phyloP scores from a whole-genome alignment of 2,329 filamentous ascomycete species.

The Diplodia seriata region DNA sequence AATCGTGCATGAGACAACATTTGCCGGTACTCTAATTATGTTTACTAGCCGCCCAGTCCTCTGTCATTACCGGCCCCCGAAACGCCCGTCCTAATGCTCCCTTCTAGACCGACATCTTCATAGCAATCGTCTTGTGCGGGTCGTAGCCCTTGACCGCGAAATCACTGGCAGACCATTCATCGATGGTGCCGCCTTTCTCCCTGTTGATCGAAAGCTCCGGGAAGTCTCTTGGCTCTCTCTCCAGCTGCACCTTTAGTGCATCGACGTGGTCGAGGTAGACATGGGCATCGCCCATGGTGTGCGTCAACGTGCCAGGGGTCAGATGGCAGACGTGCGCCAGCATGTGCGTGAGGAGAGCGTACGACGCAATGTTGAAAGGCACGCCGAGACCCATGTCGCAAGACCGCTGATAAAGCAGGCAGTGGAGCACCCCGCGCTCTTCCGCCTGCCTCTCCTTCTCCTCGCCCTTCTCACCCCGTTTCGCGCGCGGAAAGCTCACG shows the following conservation, averaged over 20 bases:
- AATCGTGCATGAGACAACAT: constrained; percentile 15
- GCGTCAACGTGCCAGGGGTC: constrained; percentile 84
- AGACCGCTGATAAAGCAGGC: constrained; percentile 88
- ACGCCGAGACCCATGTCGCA: constrained; percentile 98
- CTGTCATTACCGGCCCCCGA: neutral
- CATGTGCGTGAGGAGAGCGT: constrained; percentile 95
- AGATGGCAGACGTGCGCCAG: constrained; percentile 85
- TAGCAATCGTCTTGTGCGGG: constrained; percentile 88
- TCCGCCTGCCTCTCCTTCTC: constrained; percentile 35
- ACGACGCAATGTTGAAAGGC: constrained; percentile 96
- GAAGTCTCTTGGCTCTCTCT: constrained; percentile 80
- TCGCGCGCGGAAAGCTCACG: constrained; percentile 70
- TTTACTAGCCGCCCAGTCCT: constrained; percentile 7
- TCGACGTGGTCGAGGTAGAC: constrained; percentile 94
- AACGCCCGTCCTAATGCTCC: constrained; percentile 10
- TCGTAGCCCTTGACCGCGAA: constrained; percentile 88
- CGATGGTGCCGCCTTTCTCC: constrained; percentile 75
- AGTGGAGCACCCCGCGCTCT: constrained; percentile 75
- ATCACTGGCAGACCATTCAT: constrained; percentile 88
- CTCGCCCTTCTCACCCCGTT: constrained; percentile 39
- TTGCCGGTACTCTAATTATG: constrained; percentile 2
- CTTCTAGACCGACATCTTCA: constrained; percentile 93
- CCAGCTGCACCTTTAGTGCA: constrained; percentile 79
- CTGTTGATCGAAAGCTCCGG: constrained; percentile 77
- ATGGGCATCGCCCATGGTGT: constrained; percentile 98